Evolutionary conservation across 257 asterid species (phyloP).

Genomic region (Scutellaria minor): DNA sequence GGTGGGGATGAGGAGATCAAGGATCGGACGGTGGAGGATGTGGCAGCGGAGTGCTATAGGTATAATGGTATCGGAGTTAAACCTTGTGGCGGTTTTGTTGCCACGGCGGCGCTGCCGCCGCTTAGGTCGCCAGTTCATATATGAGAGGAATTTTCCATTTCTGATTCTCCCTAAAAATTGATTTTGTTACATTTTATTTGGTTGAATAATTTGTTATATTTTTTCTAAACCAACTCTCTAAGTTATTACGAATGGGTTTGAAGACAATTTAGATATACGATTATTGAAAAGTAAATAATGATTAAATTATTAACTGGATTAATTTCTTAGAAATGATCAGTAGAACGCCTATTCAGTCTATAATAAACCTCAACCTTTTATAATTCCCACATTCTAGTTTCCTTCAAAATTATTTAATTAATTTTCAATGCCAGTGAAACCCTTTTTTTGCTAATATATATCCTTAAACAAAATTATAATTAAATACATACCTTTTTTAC

Average conservation of each 20-base stretch:
- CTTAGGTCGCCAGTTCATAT: slow-evolving; percentile 56
- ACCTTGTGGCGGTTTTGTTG: slow-evolving; percentile 47
- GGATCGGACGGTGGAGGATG: slow-evolving; percentile 37
- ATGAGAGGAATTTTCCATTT: slow-evolving; percentile 16
- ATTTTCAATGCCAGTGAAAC: no score
- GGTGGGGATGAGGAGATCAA: slow-evolving; percentile 33
- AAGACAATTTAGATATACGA: no score
- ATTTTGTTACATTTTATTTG: neutral
- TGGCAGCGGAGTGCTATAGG: slow-evolving; percentile 35
- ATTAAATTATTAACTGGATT: no score
- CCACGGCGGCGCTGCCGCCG: slow-evolving; percentile 30
- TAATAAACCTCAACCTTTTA: no score
- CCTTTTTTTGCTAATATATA: no score
- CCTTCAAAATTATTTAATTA: no score
- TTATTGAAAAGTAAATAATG: no score
- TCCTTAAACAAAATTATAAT: no score
- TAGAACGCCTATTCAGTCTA: no score
- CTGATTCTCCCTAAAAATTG: neutral
- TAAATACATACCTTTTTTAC: no score
- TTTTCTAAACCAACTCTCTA: neutral
- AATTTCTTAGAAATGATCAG: no score
- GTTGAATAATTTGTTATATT: neutral
- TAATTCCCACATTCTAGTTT: no score
- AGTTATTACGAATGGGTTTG: neutral
- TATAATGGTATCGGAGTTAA: slow-evolving; percentile 37